These are phyloP conservation scores for Globisporangium sylvaticum DNA, from an alignment of 352 stramenopile genomes.

Conservation along the genomic window DNA sequence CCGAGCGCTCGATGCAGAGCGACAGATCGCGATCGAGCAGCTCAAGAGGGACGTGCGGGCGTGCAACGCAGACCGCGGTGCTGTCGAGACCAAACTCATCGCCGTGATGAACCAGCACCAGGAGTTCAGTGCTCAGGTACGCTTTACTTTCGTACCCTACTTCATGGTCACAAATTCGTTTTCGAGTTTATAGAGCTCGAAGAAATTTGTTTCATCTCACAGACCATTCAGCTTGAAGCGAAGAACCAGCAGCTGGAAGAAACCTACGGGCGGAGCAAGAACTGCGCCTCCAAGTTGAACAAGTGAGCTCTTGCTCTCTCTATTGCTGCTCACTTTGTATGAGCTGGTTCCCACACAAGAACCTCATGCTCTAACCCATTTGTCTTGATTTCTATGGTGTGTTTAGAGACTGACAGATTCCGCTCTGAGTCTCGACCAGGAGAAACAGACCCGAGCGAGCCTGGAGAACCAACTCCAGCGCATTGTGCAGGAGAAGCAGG, in stretches of 20 bases:
- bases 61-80: conserved; percentile 19
- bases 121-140: conserved; percentile 17
- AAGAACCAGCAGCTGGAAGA: conserved; percentile 18
- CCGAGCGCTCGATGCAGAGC: conserved; percentile 18
- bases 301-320: not conserved
- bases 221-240: conserved; percentile 24
- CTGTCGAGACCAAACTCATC: conserved; percentile 25
- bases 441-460: conserved; percentile 17
- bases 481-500: conserved; percentile 32
- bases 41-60: conserved; percentile 29
- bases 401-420: conserved; percentile 4
- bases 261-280: not conserved
- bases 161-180: not conserved
- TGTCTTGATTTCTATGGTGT: not conserved
- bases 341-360: not conserved
- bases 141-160: not conserved
- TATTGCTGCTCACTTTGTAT: not conserved
- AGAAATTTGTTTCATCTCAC: not conserved
- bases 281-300: conserved; percentile 8
- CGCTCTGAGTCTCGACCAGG: not conserved
- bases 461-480: conserved; percentile 15
- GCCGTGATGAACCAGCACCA: conserved; percentile 24
- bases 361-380: too few species aligned
- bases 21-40: conserved; percentile 25
- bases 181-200: not conserved